A percentile compares a stretch with the other conserved stretches of the same genome.
These are phyloP conservation scores for Wickerhamiella domercqiae DNA, from an alignment of 805 yeast genomes.

Conservation along the genomic window DNA sequence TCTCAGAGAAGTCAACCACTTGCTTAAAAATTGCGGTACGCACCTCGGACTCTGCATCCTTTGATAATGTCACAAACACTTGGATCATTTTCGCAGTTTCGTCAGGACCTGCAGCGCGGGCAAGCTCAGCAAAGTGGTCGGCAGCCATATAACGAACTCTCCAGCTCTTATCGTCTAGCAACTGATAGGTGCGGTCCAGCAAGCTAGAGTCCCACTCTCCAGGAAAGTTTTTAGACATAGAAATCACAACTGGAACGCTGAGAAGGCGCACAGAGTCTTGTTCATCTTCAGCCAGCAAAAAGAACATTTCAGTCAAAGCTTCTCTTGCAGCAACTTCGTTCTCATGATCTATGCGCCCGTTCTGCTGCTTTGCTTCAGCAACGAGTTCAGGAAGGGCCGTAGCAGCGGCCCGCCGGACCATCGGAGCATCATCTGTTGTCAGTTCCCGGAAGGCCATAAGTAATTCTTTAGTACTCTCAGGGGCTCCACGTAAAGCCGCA, in stretches of 20 bases:
- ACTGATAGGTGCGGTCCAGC: constrained; percentile 38
- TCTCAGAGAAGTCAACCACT: constrained; percentile 38
- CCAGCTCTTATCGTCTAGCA: constrained; percentile 88
- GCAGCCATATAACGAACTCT: constrained; percentile 97
- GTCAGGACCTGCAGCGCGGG: constrained; percentile 34
- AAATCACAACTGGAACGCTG: constrained; percentile 72
- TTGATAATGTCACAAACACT: constrained; percentile 62
- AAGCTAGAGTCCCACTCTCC: constrained; percentile 16
- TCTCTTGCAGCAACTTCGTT: constrained; percentile 27
- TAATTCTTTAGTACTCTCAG: constrained; percentile 36
- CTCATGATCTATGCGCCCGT: constrained; percentile 1
- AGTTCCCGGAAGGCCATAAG: constrained; percentile 53
- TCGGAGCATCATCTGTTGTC: constrained; percentile 84
- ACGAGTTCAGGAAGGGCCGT: constrained; percentile 63
- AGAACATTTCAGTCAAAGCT: constrained; percentile 66
- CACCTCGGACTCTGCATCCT: constrained; percentile 92
- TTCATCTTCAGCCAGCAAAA: constrained; percentile 58
- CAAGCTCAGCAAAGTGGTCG: constrained; percentile 70
- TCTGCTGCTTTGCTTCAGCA: constrained; percentile 29
- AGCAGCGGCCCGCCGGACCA: constrained; percentile 95
- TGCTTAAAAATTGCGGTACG: constrained; percentile 90
- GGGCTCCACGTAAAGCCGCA: constrained; percentile 16
- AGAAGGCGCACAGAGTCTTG: constrained; percentile 92
- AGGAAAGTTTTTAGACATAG: constrained; percentile 38
- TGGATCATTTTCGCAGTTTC: constrained; percentile 44